Percentiles rank a stretch among this genome's conserved stretches.
Evolutionary conservation across 2,329 filamentous ascomycete genomes (phyloP).

Genomic region (Fusarium sp.): DNA sequence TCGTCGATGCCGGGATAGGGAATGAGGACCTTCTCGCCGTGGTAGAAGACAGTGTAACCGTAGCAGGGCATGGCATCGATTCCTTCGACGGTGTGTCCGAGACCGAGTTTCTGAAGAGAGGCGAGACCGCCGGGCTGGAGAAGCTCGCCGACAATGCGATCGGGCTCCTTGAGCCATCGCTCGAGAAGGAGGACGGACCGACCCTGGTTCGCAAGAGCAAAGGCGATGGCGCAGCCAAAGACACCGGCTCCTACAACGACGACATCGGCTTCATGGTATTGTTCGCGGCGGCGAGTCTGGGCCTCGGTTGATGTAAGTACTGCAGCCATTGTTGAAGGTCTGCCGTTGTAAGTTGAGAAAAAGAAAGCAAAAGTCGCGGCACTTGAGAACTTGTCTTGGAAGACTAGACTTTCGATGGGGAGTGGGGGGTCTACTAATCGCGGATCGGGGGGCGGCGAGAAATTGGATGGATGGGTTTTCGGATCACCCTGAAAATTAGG

Average conservation of each 20-base stretch:
- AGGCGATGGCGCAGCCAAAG: conserved; percentile 88
- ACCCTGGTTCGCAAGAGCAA: conserved; percentile 88
- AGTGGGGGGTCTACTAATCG: conserved; percentile 39
- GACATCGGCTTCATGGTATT: conserved; percentile 80
- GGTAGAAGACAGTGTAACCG: conserved; percentile 91
- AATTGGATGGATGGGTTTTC: conserved; percentile 39
- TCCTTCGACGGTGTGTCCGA: conserved; percentile 85
- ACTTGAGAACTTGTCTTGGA: conserved; percentile 24
- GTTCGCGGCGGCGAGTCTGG: conserved; percentile 65
- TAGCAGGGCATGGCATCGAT: conserved; percentile 89
- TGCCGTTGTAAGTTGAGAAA: conserved; percentile 15
- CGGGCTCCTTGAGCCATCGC: conserved; percentile 89
- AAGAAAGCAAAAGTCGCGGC: conserved; percentile 5
- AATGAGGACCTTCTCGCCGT: conserved; percentile 80
- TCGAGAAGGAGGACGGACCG: conserved; percentile 93
- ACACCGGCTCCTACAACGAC: conserved; percentile 94
- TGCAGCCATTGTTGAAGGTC: conserved; percentile 52
- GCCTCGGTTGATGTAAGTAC: conserved; percentile 56
- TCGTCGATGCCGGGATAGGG: conserved; percentile 80
- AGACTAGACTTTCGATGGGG: conserved; percentile 36
- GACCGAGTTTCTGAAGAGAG: conserved; percentile 84
- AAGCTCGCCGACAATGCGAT: conserved; percentile 96
- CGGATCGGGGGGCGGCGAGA: conserved; percentile 42
- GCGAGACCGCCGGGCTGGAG: conserved; percentile 92
- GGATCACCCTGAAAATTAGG: conserved; percentile 33